phyloP scores from a whole-genome alignment of 129 eudicot species.

The Artemisia annua region DNA sequence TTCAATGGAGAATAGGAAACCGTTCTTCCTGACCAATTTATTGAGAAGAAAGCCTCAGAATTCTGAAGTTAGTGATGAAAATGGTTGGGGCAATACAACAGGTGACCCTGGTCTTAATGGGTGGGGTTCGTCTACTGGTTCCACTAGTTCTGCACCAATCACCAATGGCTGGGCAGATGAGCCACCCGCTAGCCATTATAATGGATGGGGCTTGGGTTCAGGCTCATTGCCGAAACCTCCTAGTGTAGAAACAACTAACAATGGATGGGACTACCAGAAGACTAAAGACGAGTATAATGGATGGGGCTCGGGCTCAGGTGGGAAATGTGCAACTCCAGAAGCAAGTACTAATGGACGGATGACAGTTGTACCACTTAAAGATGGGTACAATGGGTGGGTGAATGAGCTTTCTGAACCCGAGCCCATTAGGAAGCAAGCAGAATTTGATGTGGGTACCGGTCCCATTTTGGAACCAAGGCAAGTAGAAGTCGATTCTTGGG shows the following conservation, averaged over 20 bases:
- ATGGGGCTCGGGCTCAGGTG: slow-evolving; percentile 33
- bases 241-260: slow-evolving; percentile 8
- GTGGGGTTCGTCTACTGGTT: slow-evolving; percentile 26
- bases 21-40: slow-evolving; percentile 6
- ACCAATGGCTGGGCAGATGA: slow-evolving; percentile 33
- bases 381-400: slow-evolving; percentile 24
- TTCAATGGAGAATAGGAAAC: slow-evolving; percentile 21
- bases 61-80: slow-evolving; percentile 12
- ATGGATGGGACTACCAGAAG: slow-evolving; percentile 30
- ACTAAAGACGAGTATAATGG: slow-evolving; percentile 25
- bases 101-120: slow-evolving; percentile 15
- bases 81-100: slow-evolving; percentile 30
- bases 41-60: slow-evolving; percentile 16
- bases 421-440: slow-evolving; percentile 20
- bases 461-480: slow-evolving; percentile 12
- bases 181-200: slow-evolving; percentile 3
- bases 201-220: slow-evolving; percentile 39
- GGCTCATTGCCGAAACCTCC: slow-evolving; percentile 15
- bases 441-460: slow-evolving; percentile 19
- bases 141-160: slow-evolving; percentile 8
- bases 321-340: not conserved
- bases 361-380: not conserved
- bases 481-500: slow-evolving; percentile 10
- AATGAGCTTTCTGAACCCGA: slow-evolving; percentile 20
- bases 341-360: slow-evolving; percentile 24